Conservation (phyloP, 2,329 filamentous ascomycete genomes). For the Venturia pyrina region DNA sequence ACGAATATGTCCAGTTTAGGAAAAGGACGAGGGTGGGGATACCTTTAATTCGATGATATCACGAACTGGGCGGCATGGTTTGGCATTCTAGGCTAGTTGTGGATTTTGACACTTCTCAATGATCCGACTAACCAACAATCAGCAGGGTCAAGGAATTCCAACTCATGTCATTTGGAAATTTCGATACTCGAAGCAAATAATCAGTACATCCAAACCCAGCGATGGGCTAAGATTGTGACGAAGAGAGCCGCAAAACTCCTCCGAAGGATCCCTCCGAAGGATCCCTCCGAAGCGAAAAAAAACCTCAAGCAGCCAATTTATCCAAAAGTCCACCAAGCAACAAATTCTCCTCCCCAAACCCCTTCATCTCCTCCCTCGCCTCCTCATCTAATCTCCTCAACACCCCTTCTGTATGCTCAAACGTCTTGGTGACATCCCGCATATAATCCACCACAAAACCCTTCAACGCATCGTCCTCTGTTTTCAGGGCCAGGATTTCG, state of each 20-base stretch:
- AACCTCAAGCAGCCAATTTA: background rate
- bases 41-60: constrained; percentile 52
- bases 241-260: no score
- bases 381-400: constrained; percentile 33
- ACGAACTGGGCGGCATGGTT: background rate
- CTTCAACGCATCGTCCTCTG: constrained; percentile 78
- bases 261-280: background rate
- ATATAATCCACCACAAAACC: constrained; percentile 83
- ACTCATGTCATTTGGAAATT: no score
- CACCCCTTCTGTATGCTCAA: constrained; percentile 67
- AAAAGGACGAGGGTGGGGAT: constrained; percentile 66
- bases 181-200: no score
- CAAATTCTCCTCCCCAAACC: constrained; percentile 22
- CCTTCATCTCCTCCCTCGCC: constrained; percentile 32
- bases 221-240: no score
- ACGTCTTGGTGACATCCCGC: constrained; percentile 70
- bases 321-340: background rate
- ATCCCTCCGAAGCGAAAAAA: background rate
- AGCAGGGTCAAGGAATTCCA: no score
- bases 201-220: no score
- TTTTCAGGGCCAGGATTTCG: constrained; percentile 87
- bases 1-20: constrained; percentile 68
- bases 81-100: no score
- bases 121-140: no score
- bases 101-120: no score